These are phyloP conservation scores for Sordaria brevicollis DNA, from an alignment of 495 filamentous ascomycete genomes.

Conservation along the genomic window DNA sequence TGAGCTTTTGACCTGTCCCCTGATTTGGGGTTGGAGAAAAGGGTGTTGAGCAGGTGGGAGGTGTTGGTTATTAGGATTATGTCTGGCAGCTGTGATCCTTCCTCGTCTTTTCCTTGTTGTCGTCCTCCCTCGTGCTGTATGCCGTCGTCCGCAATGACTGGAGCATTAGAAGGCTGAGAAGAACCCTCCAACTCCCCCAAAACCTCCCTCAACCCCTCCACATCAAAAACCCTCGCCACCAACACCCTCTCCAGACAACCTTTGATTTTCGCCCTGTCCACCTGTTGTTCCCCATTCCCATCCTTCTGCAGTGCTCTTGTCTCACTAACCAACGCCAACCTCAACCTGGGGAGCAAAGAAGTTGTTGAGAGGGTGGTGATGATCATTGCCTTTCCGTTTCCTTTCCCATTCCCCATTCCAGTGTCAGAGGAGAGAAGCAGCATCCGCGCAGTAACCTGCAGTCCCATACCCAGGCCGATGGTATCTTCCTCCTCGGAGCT, in stretches of 20 bases:
- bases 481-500: conserved; percentile 33
- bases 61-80: conserved; percentile 34
- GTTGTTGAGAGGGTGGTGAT: conserved; percentile 25
- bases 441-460: neutral
- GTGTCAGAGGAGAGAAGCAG: neutral
- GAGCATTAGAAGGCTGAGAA: no score
- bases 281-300: neutral
- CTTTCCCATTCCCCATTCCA: neutral
- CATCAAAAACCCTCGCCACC: conserved; percentile 50
- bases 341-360: conserved; percentile 23
- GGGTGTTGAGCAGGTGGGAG: conserved; percentile 27
- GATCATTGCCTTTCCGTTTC: conserved; percentile 14
- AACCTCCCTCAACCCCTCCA: conserved; percentile 47
- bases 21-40: conserved; percentile 22
- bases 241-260: conserved; percentile 38
- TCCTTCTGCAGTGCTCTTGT: conserved; percentile 7
- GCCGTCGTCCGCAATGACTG: no score
- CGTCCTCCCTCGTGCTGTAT: neutral
- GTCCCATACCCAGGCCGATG: conserved; percentile 26
- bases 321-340: conserved; percentile 21
- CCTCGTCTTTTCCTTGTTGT: neutral
- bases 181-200: conserved; percentile 39
- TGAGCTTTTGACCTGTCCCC: conserved; percentile 24
- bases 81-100: conserved; percentile 13
- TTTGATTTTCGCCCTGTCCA: conserved; percentile 8